Percentiles rank a stretch among this genome's conserved stretches.
These are phyloP conservation scores for Colletotrichum limetticola DNA, from an alignment of 2,329 filamentous ascomycete genomes.

Conservation along the genomic window DNA sequence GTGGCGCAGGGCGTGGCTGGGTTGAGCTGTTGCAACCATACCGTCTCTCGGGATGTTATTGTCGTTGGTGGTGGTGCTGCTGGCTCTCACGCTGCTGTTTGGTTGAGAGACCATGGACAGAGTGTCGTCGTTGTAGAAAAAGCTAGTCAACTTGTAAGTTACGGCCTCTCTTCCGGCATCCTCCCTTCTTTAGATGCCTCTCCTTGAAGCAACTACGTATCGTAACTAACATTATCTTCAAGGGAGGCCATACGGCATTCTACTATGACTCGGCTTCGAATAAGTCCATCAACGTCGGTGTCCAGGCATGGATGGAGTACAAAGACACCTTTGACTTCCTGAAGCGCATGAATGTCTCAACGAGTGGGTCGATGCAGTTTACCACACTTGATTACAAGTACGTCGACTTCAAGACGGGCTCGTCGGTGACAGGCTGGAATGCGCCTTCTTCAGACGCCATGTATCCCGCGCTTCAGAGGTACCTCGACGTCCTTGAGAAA, in stretches of 20 bases:
- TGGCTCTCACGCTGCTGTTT: conserved; percentile 53
- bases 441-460: conserved; percentile 38
- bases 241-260: conserved; percentile 47
- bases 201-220: not conserved
- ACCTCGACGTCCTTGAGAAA: conserved; percentile 41
- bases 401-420: conserved; percentile 50
- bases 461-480: conserved; percentile 41
- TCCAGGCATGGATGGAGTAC: conserved; percentile 43
- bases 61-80: conserved; percentile 54
- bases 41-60: conserved; percentile 38
- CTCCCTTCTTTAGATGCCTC: not conserved
- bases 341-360: conserved; percentile 45
- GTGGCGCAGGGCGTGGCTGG: not conserved
- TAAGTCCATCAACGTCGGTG: conserved; percentile 36
- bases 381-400: conserved; percentile 37
- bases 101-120: conserved; percentile 48
- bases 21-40: not conserved
- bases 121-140: conserved; percentile 53
- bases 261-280: conserved; percentile 42
- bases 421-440: conserved; percentile 39
- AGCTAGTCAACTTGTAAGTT: conserved; percentile 43
- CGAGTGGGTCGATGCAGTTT: conserved; percentile 41
- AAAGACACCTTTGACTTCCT: conserved; percentile 46
- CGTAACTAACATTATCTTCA: not conserved
- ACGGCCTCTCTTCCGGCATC: not conserved